These are phyloP conservation scores for Betula pendula DNA, from an alignment of 306 rosid genomes.

Conservation along the genomic window DNA sequence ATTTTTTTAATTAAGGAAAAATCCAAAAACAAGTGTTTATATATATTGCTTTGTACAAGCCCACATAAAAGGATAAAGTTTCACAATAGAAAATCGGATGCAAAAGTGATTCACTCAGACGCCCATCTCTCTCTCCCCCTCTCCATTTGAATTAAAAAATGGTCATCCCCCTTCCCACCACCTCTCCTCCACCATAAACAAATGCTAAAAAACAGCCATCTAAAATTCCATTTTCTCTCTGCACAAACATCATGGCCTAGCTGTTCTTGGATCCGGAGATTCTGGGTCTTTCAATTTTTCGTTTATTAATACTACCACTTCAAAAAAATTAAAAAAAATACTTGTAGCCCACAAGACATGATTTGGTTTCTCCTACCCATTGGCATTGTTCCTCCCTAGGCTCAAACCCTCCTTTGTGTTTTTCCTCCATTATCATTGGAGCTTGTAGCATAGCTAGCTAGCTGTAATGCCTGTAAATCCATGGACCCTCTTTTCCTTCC, in stretches of 20 bases:
- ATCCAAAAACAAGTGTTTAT: slow-evolving; percentile 44
- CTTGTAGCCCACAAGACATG: slow-evolving; percentile 80
- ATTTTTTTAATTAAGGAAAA: slow-evolving; percentile 31
- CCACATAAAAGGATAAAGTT: slow-evolving; percentile 34
- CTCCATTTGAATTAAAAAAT: slow-evolving; percentile 48
- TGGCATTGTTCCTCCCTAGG: slow-evolving; percentile 86
- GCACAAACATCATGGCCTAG: slow-evolving; percentile 80
- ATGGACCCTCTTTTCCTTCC: slow-evolving; percentile 57
- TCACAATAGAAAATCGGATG: slow-evolving; percentile 29
- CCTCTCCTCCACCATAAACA: slow-evolving; percentile 54
- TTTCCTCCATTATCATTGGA: slow-evolving; percentile 43
- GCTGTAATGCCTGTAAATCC: slow-evolving; percentile 90
- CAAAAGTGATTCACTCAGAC: slow-evolving; percentile 46
- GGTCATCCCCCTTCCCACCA: slow-evolving; percentile 51
- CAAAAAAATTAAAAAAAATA: slow-evolving; percentile 5
- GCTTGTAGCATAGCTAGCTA: slow-evolving; percentile 40
- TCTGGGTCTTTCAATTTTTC: slow-evolving; percentile 51
- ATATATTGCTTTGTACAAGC: slow-evolving; percentile 31
- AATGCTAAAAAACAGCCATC: slow-evolving; percentile 53
- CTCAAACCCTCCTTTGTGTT: slow-evolving; percentile 39
- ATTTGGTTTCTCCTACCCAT: slow-evolving; percentile 63
- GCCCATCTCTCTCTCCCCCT: slow-evolving; percentile 37
- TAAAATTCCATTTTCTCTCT: slow-evolving; percentile 62
- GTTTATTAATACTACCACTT: slow-evolving; percentile 2
- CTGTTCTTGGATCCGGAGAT: slow-evolving; percentile 98